These are phyloP conservation scores for Xanthoceras sorbifolium DNA, from an alignment of 345 rosid species.

Conservation along the genomic window DNA sequence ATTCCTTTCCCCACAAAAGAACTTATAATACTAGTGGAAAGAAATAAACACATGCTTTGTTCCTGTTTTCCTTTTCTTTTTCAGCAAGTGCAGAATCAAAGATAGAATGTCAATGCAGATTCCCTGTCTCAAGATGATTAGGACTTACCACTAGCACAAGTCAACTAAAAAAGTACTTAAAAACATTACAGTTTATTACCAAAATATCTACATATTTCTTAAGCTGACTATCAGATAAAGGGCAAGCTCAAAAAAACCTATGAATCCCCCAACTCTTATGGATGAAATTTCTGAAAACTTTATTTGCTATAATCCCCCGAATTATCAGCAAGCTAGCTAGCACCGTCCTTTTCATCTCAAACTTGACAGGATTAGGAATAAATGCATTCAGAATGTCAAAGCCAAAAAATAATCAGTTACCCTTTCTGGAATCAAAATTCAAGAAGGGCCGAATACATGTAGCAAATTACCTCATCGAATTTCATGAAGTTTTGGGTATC, in stretches of 20 bases:
- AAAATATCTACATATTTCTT: neutral
- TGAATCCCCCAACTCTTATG: neutral
- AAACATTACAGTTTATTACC: neutral
- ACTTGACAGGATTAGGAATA: conserved; percentile 1
- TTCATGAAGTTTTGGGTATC: conserved; percentile 93
- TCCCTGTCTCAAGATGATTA: neutral
- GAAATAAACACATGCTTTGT: neutral
- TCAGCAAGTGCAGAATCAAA: neutral
- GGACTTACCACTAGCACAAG: neutral
- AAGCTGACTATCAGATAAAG: neutral
- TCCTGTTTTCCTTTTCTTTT: neutral
- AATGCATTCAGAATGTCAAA: neutral
- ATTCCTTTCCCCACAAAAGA: neutral
- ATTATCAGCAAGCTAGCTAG: neutral
- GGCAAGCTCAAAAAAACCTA: neutral
- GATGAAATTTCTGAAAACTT: neutral
- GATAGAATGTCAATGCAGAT: neutral
- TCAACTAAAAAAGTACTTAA: neutral
- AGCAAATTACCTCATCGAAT: conserved; percentile 73
- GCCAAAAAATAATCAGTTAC: neutral
- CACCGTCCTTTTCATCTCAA: neutral
- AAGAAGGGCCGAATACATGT: neutral
- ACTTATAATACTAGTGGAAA: neutral
- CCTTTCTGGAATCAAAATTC: neutral
- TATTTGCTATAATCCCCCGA: neutral